Evolutionary conservation across 192 early-diverging fungal genomes (phyloP).

Genomic region (Backusella sp.): DNA sequence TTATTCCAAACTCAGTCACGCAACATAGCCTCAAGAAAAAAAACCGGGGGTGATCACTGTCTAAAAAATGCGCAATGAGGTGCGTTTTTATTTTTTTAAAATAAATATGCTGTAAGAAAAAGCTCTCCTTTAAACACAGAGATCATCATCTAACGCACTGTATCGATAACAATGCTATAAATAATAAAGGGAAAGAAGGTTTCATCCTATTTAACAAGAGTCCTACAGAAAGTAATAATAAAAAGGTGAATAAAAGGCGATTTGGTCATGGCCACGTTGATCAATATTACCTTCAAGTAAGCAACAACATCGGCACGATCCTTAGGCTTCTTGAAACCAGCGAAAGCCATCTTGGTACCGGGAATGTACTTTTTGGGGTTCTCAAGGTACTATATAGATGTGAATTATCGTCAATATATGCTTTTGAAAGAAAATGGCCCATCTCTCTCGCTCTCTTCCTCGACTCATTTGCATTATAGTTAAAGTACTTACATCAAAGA

Average conservation of each 20-base stretch:
- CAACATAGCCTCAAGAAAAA: neutral
- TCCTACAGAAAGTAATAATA: neutral
- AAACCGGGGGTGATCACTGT: neutral
- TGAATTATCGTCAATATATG: too few species aligned
- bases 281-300: slow-evolving; percentile 71
- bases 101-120: neutral
- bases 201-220: neutral
- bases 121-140: slow-evolving; percentile 1
- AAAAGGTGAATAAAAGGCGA: neutral
- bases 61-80: neutral
- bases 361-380: slow-evolving; percentile 98
- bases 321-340: slow-evolving; percentile 83
- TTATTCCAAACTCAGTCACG: slow-evolving; percentile 1
- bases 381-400: slow-evolving; percentile 71
- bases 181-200: neutral
- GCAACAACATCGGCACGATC: slow-evolving; percentile 87
- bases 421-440: too few species aligned
- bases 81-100: neutral
- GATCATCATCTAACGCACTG: slow-evolving; percentile 5
- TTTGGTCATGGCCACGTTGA: neutral
- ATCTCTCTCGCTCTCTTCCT: too few species aligned
- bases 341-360: slow-evolving; percentile 98
- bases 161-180: slow-evolving; percentile 7
- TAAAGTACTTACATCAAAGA: slow-evolving; percentile 56
- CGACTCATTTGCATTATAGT: too few species aligned